These are phyloP conservation scores for Phytopythium oedochilum DNA, from an alignment of 352 stramenopile species.

Conservation along the genomic window DNA sequence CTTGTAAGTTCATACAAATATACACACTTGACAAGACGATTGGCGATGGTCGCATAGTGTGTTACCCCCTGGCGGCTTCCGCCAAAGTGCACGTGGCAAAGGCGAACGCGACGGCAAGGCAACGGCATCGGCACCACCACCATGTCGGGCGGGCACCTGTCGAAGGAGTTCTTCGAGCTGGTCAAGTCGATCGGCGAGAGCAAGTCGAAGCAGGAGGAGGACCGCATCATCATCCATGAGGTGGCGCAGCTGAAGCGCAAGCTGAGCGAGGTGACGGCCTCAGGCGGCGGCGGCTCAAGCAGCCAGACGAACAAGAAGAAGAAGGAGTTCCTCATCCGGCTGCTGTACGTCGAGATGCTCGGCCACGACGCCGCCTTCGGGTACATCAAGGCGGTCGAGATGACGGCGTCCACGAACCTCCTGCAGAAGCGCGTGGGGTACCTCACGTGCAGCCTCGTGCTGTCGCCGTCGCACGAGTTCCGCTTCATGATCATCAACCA, in stretches of 20 bases:
- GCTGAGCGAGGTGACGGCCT: constrained; percentile 81
- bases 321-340: constrained; percentile 98
- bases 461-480: constrained; percentile 99
- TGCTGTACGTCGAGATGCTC: constrained; percentile 99
- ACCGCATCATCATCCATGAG: constrained; percentile 98
- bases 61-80: background rate
- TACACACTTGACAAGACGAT: background rate
- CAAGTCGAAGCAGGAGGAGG: constrained; percentile 99
- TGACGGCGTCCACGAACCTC: constrained; percentile 96
- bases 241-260: constrained; percentile 95
- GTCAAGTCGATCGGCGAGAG: constrained; percentile 99
- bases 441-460: constrained; percentile 91
- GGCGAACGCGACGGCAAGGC: background rate
- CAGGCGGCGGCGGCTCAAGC: constrained; percentile 24
- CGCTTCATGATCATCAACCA: constrained; percentile 99
- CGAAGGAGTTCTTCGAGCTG: constrained; percentile 99
- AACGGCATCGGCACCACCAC: background rate
- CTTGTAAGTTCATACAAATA: constrained; percentile 2
- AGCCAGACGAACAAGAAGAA: constrained; percentile 93
- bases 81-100: constrained; percentile 17
- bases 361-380: constrained; percentile 99
- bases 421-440: constrained; percentile 98
- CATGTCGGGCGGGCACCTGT: constrained; percentile 88
- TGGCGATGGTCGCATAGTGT: constrained; percentile 25
- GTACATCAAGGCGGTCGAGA: constrained; percentile 98